These are phyloP conservation scores for Pelargonium citronellum DNA, from an alignment of 441 rosid genomes.

Conservation along the genomic window DNA sequence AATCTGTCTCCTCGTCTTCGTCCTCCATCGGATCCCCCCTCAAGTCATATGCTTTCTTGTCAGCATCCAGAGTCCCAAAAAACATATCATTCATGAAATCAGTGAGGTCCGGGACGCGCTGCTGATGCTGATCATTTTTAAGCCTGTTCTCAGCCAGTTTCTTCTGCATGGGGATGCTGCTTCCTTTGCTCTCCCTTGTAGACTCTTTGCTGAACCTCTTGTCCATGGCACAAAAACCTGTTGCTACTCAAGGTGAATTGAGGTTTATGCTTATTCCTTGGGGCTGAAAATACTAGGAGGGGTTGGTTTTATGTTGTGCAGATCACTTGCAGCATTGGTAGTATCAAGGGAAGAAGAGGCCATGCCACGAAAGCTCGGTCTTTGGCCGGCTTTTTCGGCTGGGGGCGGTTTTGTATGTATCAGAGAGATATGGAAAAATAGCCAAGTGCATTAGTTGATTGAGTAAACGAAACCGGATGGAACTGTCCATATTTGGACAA, in stretches of 20 bases:
- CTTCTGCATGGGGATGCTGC: conserved; percentile 26
- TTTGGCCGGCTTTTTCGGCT: neutral
- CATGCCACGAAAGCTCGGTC: neutral
- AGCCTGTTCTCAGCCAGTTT: conserved; percentile 25
- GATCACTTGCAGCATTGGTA: neutral
- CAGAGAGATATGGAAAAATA: neutral
- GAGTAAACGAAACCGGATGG: neutral
- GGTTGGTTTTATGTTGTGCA: neutral
- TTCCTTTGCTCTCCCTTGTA: conserved; percentile 17
- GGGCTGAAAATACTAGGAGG: neutral
- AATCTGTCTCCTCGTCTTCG: conserved; percentile 28
- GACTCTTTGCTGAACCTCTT: conserved; percentile 27
- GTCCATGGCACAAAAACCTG: conserved; percentile 24
- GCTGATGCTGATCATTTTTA: conserved; percentile 13
- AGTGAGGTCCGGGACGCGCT: conserved; percentile 40
- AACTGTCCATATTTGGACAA: neutral
- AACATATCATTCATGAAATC: conserved; percentile 65
- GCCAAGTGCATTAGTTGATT: neutral
- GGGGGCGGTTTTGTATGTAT: neutral
- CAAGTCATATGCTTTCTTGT: conserved; percentile 41
- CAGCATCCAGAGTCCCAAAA: conserved; percentile 37
- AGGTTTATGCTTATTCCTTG: neutral
- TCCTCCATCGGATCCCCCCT: conserved; percentile 30
- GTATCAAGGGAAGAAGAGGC: conserved; percentile 1
- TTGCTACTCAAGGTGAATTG: neutral